Percentiles rank a stretch among this genome's conserved stretches.
Conservation (phyloP, 768 basidiomycete species). For the Baorangia bicolor region DNA sequence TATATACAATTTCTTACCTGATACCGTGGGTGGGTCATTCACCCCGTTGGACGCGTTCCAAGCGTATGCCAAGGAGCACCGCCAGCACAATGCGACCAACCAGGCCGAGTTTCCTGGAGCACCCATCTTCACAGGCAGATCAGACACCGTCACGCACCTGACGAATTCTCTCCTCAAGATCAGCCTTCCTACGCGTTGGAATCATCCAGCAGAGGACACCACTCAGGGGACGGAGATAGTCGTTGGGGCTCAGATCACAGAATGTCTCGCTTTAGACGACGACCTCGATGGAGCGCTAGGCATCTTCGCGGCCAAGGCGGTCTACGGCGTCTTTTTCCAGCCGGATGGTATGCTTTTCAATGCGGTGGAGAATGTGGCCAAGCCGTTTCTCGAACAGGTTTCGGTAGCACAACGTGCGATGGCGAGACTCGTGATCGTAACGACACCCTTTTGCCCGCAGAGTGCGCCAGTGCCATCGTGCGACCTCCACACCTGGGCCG, state of each 20-base stretch:
- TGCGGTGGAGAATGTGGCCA: background rate
- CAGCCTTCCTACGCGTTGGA: background rate
- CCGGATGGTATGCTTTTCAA: background rate
- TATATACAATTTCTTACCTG: background rate
- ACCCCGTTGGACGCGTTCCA: background rate
- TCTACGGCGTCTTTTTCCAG: background rate
- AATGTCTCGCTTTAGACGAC: background rate
- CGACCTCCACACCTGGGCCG: too few relatives aligned
- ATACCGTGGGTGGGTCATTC: background rate
- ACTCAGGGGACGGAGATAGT: background rate
- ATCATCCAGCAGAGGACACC: background rate
- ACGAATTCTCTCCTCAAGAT: background rate
- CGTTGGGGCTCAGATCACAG: background rate
- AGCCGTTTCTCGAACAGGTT: background rate
- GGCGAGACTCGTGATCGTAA: background rate
- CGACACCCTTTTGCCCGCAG: background rate
- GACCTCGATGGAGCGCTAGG: background rate
- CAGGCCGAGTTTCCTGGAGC: background rate
- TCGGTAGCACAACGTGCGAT: background rate
- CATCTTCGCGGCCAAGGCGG: background rate
- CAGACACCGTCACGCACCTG: background rate
- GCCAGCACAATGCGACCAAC: background rate
- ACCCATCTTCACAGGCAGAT: background rate
- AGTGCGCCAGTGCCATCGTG: background rate
- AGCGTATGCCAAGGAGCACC: background rate